Conservation (phyloP, 2,329 filamentous ascomycete species). For the Aspergillus awamori region DNA sequence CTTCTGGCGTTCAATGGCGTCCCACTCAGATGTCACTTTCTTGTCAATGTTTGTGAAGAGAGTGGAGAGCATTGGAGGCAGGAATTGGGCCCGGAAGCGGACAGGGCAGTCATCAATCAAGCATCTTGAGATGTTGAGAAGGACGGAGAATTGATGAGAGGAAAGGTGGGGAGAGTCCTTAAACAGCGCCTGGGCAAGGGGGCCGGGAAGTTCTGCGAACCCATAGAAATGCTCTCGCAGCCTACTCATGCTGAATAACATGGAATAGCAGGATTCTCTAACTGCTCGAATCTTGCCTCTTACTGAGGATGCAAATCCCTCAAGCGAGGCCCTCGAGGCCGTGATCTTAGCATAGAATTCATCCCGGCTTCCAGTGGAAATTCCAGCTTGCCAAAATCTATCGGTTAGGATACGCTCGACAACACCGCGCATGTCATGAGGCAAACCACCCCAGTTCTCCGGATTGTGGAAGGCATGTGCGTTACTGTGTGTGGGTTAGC, state of each 20-base stretch:
- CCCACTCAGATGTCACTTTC: constrained; percentile 89
- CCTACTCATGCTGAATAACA: constrained; percentile 89
- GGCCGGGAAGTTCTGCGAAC: constrained; percentile 78
- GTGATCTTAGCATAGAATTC: constrained; percentile 94
- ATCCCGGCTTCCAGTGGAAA: constrained; percentile 91
- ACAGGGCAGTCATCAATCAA: constrained; percentile 91
- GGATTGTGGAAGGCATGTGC: constrained; percentile 91
- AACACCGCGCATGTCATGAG: constrained; percentile 73
- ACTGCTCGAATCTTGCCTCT: constrained; percentile 86
- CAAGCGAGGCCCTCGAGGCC: constrained; percentile 83
- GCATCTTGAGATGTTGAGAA: constrained; percentile 84
- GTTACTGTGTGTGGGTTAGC: constrained; percentile 58
- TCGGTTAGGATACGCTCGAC: constrained; percentile 86
- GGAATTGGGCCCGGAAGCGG: constrained; percentile 73
- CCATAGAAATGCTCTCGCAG: constrained; percentile 88
- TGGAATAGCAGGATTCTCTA: constrained; percentile 89
- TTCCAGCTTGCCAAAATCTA: constrained; percentile 97
- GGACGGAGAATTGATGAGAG: constrained; percentile 89
- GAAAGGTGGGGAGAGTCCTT: constrained; percentile 80
- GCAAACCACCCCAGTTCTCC: constrained; percentile 77
- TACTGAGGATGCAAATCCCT: constrained; percentile 92
- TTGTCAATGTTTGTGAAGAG: constrained; percentile 84
- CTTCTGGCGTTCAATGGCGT: constrained; percentile 64
- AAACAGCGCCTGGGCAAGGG: constrained; percentile 82
- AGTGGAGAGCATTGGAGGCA: constrained; percentile 78